phyloP scores from a whole-genome alignment of 805 yeast genomes.

The Sugiyamaella floridensis region DNA sequence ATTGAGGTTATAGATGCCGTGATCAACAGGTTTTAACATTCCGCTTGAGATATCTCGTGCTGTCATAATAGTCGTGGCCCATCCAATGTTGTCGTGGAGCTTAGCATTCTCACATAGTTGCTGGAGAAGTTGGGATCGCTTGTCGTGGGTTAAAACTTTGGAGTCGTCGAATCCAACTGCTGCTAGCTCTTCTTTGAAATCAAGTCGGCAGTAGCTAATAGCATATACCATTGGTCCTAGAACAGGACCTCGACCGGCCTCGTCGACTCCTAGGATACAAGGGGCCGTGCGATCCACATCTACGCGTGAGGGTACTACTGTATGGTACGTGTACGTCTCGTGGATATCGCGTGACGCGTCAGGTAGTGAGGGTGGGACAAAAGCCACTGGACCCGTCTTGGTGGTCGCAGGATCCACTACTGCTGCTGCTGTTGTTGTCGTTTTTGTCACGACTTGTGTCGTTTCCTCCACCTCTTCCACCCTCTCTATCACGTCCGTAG shows the following conservation, averaged over 20 bases:
- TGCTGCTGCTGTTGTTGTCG: no score
- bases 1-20: constrained; percentile 67
- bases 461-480: background rate
- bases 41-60: constrained; percentile 83
- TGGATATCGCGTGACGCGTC: constrained; percentile 7
- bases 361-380: constrained; percentile 18
- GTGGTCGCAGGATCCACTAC: no score
- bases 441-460: background rate
- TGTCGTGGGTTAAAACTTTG: constrained; percentile 69
- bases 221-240: constrained; percentile 98
- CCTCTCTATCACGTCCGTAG: background rate
- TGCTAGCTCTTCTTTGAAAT: constrained; percentile 43
- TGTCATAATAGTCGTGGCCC: constrained; percentile 79
- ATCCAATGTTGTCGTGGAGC: constrained; percentile 60
- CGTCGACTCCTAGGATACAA: constrained; percentile 80
- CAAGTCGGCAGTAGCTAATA: constrained; percentile 62
- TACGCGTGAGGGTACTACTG: constrained; percentile 13
- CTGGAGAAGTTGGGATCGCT: constrained; percentile 55
- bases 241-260: constrained; percentile 98
- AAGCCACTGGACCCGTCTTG: no score
- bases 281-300: constrained; percentile 3
- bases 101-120: constrained; percentile 46
- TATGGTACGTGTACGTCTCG: constrained; percentile 18
- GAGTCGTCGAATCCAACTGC: constrained; percentile 88
- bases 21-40: constrained; percentile 59